Percentiles rank a stretch among this genome's conserved stretches.
Conservation (phyloP, 2,329 filamentous ascomycete genomes). For the Beauveria caledonica region DNA sequence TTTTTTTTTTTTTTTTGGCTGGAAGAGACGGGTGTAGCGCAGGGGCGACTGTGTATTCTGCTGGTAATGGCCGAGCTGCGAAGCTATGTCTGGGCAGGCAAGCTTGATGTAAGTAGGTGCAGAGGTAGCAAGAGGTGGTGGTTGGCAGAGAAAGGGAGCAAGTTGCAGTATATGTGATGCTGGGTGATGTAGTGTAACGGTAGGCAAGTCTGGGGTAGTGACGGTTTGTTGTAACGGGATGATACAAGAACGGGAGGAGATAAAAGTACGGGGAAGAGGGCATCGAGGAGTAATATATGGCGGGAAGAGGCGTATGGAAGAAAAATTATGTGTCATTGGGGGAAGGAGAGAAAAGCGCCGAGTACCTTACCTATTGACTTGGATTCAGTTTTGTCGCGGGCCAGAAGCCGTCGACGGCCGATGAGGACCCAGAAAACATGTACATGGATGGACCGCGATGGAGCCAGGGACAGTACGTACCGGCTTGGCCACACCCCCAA, state of each 20-base stretch:
- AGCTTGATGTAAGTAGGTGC: too few species aligned
- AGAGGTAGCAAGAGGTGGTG: not conserved
- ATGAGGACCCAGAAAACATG: conserved; percentile 6
- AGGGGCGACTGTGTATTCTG: not conserved
- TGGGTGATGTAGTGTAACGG: not conserved
- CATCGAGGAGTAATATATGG: conserved; percentile 8
- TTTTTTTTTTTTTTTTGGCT: too few species aligned
- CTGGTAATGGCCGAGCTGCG: not conserved
- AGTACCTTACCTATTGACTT: not conserved
- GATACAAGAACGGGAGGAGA: not conserved
- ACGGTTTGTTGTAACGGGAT: not conserved
- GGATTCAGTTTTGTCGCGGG: conserved; percentile 2
- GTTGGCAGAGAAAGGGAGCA: not conserved
- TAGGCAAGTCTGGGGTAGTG: conserved; percentile 2
- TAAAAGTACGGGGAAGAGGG: not conserved
- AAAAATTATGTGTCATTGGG: not conserved
- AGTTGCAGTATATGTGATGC: not conserved
- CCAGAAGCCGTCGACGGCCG: conserved; percentile 9
- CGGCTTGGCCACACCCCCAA: not conserved
- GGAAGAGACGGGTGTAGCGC: not conserved
- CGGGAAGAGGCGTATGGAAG: not conserved
- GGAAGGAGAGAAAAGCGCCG: not conserved
- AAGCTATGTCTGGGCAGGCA: not conserved
- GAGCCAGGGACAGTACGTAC: not conserved
- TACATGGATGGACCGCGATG: conserved; percentile 1